These are phyloP conservation scores for Calendula officinalis DNA, from an alignment of 129 eudicot genomes.

Conservation along the genomic window DNA sequence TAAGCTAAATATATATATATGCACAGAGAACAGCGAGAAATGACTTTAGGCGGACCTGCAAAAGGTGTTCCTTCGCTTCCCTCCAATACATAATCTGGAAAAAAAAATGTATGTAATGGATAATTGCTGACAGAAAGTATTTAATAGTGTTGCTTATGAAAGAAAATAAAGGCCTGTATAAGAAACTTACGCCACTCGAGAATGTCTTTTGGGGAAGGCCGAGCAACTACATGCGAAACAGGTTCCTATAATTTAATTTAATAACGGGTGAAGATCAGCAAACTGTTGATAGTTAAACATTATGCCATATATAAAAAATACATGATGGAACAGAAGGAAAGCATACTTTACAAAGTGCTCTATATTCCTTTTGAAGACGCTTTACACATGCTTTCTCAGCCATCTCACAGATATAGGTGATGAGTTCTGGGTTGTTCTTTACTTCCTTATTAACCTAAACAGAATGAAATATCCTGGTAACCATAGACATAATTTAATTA, in stretches of 20 bases:
- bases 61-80: slow-evolving; percentile 97
- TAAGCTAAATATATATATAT: not conserved
- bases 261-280: slow-evolving; percentile 9
- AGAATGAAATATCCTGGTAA: slow-evolving; percentile 16
- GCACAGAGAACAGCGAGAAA: not conserved
- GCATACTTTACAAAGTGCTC: slow-evolving; percentile 96
- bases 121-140: not conserved
- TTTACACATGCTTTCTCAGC: slow-evolving; percentile 94
- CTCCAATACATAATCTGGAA: slow-evolving; percentile 92
- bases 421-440: slow-evolving; percentile 8
- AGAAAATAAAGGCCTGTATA: slow-evolving; percentile 13
- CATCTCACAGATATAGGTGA: slow-evolving; percentile 42
- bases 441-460: slow-evolving; percentile 21
- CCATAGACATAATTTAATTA: slow-evolving; percentile 7
- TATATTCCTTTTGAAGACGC: slow-evolving; percentile 95
- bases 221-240: slow-evolving; percentile 89
- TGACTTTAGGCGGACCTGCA: slow-evolving; percentile 57
- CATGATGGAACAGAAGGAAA: slow-evolving; percentile 14
- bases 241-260: slow-evolving; percentile 63
- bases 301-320: not conserved
- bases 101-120: slow-evolving; percentile 12
- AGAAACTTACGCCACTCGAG: slow-evolving; percentile 98
- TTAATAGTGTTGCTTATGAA: not conserved
- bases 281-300: not conserved
- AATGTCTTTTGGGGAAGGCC: slow-evolving; percentile 91